These are phyloP conservation scores for Scolecobasidium constrictum DNA, from an alignment of 2,329 filamentous ascomycete species.

Conservation along the genomic window DNA sequence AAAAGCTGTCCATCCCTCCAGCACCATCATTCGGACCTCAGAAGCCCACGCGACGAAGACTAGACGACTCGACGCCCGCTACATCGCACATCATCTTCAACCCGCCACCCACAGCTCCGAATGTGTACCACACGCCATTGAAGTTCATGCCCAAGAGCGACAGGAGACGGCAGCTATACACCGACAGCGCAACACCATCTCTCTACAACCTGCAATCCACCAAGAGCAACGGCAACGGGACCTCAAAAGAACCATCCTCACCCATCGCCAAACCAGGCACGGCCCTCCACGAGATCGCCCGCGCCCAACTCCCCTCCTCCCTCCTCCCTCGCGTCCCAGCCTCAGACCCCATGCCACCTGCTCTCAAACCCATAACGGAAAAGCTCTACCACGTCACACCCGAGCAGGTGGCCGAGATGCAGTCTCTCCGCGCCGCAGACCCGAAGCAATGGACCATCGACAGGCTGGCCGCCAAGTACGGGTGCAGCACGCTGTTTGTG, in stretches of 20 bases:
- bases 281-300: conserved; percentile 4
- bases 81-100: conserved; percentile 51
- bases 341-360: conserved; percentile 29
- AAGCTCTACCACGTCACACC: conserved; percentile 48
- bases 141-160: conserved; percentile 54
- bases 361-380: conserved; percentile 32
- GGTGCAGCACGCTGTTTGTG: conserved; percentile 52
- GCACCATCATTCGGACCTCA: conserved; percentile 30
- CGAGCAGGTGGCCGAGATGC: conserved; percentile 48
- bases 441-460: conserved; percentile 49
- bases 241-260: conserved; percentile 14
- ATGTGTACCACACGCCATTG: conserved; percentile 51
- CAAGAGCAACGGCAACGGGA: conserved; percentile 14
- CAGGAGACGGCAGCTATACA: conserved; percentile 37
- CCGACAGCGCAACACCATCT: conserved; percentile 19
- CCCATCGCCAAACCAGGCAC: conserved; percentile 12
- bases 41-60: conserved; percentile 12
- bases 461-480: conserved; percentile 50
- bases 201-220: conserved; percentile 14
- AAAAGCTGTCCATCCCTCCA: conserved; percentile 33
- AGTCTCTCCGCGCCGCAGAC: conserved; percentile 41
- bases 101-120: conserved; percentile 52
- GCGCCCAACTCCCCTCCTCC: conserved; percentile 1
- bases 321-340: conserved; percentile 8
- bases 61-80: conserved; percentile 18